These are phyloP conservation scores for Trametopsis cervina DNA, from an alignment of 768 basidiomycete species.

Conservation along the genomic window DNA sequence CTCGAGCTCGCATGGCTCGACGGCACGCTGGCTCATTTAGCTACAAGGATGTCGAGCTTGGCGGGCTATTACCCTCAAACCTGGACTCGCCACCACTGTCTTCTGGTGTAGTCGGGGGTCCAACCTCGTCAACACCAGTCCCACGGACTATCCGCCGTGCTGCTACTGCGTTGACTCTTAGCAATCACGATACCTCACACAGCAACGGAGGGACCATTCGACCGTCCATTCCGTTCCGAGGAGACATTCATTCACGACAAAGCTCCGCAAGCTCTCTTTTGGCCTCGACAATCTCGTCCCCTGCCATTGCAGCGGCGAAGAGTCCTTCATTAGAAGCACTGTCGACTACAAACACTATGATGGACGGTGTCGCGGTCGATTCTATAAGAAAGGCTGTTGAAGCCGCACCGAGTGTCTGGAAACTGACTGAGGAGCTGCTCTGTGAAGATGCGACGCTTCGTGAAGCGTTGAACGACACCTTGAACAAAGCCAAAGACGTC, in stretches of 20 bases:
- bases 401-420: conserved; percentile 77
- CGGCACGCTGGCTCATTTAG: conserved; percentile 96
- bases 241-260: conserved; percentile 34
- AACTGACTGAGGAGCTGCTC: conserved; percentile 67
- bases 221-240: conserved; percentile 22
- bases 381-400: conserved; percentile 76
- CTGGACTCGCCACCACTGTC: conserved; percentile 36
- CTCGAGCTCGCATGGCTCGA: conserved; percentile 52
- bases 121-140: conserved; percentile 20
- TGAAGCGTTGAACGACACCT: conserved; percentile 41
- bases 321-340: conserved; percentile 39
- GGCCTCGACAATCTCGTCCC: conserved; percentile 33
- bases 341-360: conserved; percentile 49
- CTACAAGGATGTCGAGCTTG: conserved; percentile 84
- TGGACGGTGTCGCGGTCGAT: conserved; percentile 74
- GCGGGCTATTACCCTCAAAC: conserved; percentile 70
- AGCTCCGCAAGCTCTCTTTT: conserved; percentile 37
- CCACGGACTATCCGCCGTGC: conserved; percentile 21
- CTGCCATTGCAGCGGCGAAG: conserved; percentile 29
- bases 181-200: conserved; percentile 2
- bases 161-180: conserved; percentile 10
- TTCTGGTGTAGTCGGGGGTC: conserved; percentile 34
- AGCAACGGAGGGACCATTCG: conserved; percentile 8
- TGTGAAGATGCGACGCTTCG: conserved; percentile 35
- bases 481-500: conserved; percentile 56